Percentiles rank a stretch among this genome's conserved stretches.
Evolutionary conservation across 768 basidiomycete genomes (phyloP).

Genomic region (Postia placenta): DNA sequence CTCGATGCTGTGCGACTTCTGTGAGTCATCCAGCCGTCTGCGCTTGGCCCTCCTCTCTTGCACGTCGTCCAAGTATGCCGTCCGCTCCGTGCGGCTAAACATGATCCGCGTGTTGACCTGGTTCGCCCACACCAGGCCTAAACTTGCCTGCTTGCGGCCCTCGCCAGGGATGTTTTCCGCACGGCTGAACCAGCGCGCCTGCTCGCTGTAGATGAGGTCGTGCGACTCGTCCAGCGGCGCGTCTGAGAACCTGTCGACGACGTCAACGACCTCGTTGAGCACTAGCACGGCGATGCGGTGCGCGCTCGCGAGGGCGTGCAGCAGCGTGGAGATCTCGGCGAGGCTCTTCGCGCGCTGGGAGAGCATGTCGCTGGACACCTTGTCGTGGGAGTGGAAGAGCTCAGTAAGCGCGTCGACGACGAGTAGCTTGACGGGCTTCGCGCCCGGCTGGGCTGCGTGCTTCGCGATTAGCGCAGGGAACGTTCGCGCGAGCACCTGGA

Average conservation of each 20-base stretch:
- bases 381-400: conserved; percentile 64
- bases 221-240: conserved; percentile 20
- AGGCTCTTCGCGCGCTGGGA: conserved; percentile 71
- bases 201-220: conserved; percentile 59
- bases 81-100: conserved; percentile 69
- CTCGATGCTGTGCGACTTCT: conserved; percentile 3
- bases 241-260: conserved; percentile 22
- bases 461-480: conserved; percentile 47
- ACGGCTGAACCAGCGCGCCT: conserved; percentile 72
- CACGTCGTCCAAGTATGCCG: conserved; percentile 43
- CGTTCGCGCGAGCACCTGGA: conserved; percentile 46
- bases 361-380: conserved; percentile 55
- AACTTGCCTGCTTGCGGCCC: conserved; percentile 66
- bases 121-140: conserved; percentile 94
- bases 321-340: conserved; percentile 53
- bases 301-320: conserved; percentile 65
- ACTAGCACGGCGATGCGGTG: conserved; percentile 72
- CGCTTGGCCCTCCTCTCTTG: conserved; percentile 24
- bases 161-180: conserved; percentile 54
- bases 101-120: conserved; percentile 83
- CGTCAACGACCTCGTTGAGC: conserved; percentile 85
- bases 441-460: conserved; percentile 21
- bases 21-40: conserved; percentile 17
- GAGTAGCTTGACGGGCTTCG: conserved; percentile 67
- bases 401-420: conserved; percentile 88